Percentiles rank a stretch among this genome's conserved stretches.
Evolutionary conservation across 2,329 filamentous ascomycete genomes (phyloP).

Genomic region (Ampelomyces quisqualis): DNA sequence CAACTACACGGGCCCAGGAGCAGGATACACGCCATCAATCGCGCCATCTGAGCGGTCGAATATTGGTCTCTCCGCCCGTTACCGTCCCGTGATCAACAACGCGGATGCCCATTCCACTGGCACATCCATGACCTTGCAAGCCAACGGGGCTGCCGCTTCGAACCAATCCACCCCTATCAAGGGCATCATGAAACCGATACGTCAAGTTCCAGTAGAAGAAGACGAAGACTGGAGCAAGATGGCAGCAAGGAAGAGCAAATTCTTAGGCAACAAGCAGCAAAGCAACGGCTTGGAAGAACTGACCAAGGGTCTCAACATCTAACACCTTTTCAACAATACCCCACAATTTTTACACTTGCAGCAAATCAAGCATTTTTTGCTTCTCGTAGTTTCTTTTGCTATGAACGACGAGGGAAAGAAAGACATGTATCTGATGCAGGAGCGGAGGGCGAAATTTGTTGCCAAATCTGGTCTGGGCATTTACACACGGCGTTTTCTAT

Average conservation of each 20-base stretch:
- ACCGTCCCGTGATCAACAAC: slow-evolving; percentile 74
- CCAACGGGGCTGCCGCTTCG: slow-evolving; percentile 26
- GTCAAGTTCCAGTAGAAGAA: slow-evolving; percentile 15
- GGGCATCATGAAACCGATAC: slow-evolving; percentile 32
- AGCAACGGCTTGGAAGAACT: slow-evolving; percentile 27
- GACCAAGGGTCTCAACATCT: slow-evolving; percentile 29
- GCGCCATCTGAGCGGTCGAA: slow-evolving; percentile 96
- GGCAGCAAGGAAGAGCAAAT: slow-evolving; percentile 34
- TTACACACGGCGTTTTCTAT: slow-evolving; percentile 5
- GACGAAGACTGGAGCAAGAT: slow-evolving; percentile 40
- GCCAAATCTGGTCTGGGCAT: slow-evolving; percentile 1
- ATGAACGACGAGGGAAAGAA: neutral
- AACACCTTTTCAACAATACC: slow-evolving; percentile 7
- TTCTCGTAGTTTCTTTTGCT: neutral
- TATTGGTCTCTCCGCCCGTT: slow-evolving; percentile 82
- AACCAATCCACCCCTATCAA: slow-evolving; percentile 26
- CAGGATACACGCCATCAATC: slow-evolving; percentile 81
- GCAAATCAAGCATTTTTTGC: slow-evolving; percentile 3
- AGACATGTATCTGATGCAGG: slow-evolving; percentile 1
- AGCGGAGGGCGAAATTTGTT: slow-evolving; percentile 1
- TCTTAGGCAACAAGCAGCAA: slow-evolving; percentile 14
- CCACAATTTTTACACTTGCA: slow-evolving; percentile 4
- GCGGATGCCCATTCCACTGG: slow-evolving; percentile 33
- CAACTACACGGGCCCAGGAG: slow-evolving; percentile 29
- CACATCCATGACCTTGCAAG: slow-evolving; percentile 37